Base-by-base conservation (phyloP, 306 rosid genomes). In the Trifolium repens region DNA sequence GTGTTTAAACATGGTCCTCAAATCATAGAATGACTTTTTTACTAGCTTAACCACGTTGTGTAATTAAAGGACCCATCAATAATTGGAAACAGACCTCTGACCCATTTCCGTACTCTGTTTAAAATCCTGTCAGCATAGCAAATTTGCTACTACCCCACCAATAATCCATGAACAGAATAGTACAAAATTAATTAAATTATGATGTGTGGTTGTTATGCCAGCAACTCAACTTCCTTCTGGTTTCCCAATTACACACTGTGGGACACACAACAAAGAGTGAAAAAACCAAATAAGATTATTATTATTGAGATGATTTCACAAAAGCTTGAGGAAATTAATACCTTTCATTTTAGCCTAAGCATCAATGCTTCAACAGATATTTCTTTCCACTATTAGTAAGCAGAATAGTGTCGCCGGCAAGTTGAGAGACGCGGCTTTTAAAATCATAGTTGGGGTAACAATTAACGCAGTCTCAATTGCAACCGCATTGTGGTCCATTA, bases 21-120 rank as follows among this genome's bases (percentile, higher is more conserved):
- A 59, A 59, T 13, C 10, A 30, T 30, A 60, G 19, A 4, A 4
- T 60, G 19, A 15, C 30, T 30, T 60, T 60, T 13, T 4, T 4
- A 30, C 5, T 30, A n/a, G 53, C 61, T 62, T 81, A 75, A 64
- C 74, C 63, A n/a, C 14, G 22, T 8, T 61, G 53, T 17, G 76
- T 65, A 58, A 65, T 71, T 24, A 37, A 27, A 46, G 68, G 82
- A 73, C 85, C 82, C 85, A 50, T 60, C 82, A 78, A 73, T 78
- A 73, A 78, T 82, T 82, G 79, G 69, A 52, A 72, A 24, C 42
- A 7, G 9, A 39, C 42, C 42, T 39, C 76, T 73, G 73, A 30
- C 82, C 72, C 62, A 44, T 2, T 39, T 67, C 77, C 71, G 63
- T 67, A 46, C 72, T 46, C 50, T 35, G 81, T 47, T 67, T 73